Base-by-base conservation (phyloP, 768 basidiomycete genomes). In the Kwoniella sp. region DNA sequence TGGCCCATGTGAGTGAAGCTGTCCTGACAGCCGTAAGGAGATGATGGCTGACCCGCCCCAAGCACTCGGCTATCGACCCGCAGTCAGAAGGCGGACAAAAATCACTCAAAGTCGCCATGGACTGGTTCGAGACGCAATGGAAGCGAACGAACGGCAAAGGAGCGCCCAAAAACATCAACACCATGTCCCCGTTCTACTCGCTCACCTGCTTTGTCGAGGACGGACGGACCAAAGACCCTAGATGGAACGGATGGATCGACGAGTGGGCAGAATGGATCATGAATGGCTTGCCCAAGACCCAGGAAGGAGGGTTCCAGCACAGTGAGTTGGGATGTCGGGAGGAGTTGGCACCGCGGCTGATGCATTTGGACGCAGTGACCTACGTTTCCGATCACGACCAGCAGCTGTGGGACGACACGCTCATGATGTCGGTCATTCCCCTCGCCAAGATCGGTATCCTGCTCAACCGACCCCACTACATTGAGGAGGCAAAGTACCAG, bases 161-260 rank as follows among this genome's bases (percentile, higher is more conserved):
- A 9, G 80, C 80, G 11, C 79, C 79, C 19, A 82, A 82, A 77
- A 82, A 82, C 60, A 80, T 81, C 50, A 82, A 82, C 67, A 81
- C 80, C 15, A 80, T 82, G 79, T 77, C 80, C 3, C 78, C 80
- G 0, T 73, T 83, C 34, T 73, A 73, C 46, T 53, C 50, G 5
- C 56, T 73, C 14, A 57, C 67, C 2, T 50, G 59, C 14, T 47
- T 67, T 17, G 38, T 73, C 12, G 48, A 53, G 28, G 59, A 67
- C 33, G 62, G 59, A 26, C 48, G 46, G 31, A 45, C 63, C 20
- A 58, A 52, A 40, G 62, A 62, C 31, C 46, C 60, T 28, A 56
- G 53, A 34, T 70, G 67, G 69, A 37, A 55, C 14, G 50, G 26
- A 12, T 73, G 71, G 71, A 51, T 63, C 25, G 70, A 79, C 23